Conservation (phyloP, 225 moss, liverwort and hornwort genomes). For the Rhytidiadelphus loreus region DNA sequence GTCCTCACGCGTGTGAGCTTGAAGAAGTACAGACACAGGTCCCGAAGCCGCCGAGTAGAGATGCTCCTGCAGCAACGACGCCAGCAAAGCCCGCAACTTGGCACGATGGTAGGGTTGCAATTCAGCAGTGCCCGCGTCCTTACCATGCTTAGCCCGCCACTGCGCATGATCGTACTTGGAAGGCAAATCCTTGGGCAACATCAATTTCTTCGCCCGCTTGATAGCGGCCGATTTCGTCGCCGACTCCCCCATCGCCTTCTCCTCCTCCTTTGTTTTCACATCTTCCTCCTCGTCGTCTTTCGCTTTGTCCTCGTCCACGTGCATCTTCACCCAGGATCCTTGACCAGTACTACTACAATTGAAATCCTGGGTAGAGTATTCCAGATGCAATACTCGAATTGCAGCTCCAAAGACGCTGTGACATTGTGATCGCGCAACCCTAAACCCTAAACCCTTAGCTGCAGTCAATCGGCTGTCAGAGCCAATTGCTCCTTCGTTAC, state of each 20-base stretch:
- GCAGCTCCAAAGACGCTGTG: not conserved
- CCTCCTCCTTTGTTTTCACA: not conserved
- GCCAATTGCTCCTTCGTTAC: not conserved
- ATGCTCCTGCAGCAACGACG: constrained; percentile 47
- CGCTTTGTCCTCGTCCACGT: not conserved
- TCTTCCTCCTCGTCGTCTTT: not conserved
- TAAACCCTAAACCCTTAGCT: not conserved
- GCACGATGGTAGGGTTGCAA: constrained; percentile 38
- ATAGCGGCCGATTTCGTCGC: not conserved
- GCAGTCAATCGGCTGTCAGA: not conserved
- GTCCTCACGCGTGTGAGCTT: constrained; percentile 27
- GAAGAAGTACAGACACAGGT: constrained; percentile 47
- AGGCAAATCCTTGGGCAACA: constrained; percentile 39
- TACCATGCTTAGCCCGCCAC: constrained; percentile 37
- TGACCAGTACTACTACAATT: not conserved
- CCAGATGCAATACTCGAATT: not conserved
- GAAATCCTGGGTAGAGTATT: not conserved
- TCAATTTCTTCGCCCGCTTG: constrained; percentile 28
- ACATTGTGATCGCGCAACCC: not conserved
- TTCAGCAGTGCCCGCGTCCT: constrained; percentile 43
- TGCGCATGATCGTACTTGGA: constrained; percentile 18
- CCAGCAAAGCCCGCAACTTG: constrained; percentile 45
- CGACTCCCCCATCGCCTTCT: not conserved
- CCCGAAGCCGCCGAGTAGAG: constrained; percentile 38
- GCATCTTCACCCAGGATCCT: not conserved